Evolutionary conservation across 148 eudicot genomes (phyloP).

Genomic region (Dysphania ambrosioides): DNA sequence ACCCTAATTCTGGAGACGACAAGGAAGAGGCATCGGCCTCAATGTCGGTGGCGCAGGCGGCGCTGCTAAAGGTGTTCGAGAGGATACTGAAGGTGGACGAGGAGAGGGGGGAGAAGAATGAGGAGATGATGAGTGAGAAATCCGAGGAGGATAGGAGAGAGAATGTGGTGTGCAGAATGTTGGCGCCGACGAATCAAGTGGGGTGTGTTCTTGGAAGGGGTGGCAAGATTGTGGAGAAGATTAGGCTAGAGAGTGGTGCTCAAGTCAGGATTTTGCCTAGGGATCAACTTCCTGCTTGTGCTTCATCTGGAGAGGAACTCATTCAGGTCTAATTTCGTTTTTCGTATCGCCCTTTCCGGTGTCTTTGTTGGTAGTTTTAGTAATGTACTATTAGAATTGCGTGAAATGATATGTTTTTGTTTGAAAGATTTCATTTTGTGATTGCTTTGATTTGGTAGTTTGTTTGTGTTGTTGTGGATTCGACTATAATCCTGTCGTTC

Average conservation of each 20-base stretch:
- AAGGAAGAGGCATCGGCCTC: slow-evolving; percentile 11
- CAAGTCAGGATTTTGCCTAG: slow-evolving; percentile 39
- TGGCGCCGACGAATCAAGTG: slow-evolving; percentile 32
- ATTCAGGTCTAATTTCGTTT: no score
- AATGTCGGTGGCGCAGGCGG: slow-evolving; percentile 39
- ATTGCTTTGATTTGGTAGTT: no score
- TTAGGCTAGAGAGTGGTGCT: slow-evolving; percentile 41
- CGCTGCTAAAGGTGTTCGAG: slow-evolving; percentile 46
- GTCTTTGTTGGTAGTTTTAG: no score
- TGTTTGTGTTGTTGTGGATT: no score
- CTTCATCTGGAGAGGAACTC: slow-evolving; percentile 42
- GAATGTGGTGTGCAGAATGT: no score
- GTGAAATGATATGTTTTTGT: no score
- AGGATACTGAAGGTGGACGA: slow-evolving; percentile 45
- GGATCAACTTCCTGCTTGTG: slow-evolving; percentile 39
- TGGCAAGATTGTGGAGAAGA: slow-evolving; percentile 41
- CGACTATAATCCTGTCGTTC: no score
- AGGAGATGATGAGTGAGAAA: background rate
- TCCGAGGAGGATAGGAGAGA: slow-evolving; percentile 9
- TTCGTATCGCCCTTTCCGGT: no score
- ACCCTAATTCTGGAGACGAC: background rate
- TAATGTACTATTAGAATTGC: no score
- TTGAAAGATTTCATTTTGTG: no score
- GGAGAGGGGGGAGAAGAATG: slow-evolving; percentile 28
- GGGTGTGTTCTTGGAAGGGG: slow-evolving; percentile 43